These are phyloP conservation scores for Pyrenophora seminiperda DNA, from an alignment of 2,329 filamentous ascomycete species.

Conservation along the genomic window DNA sequence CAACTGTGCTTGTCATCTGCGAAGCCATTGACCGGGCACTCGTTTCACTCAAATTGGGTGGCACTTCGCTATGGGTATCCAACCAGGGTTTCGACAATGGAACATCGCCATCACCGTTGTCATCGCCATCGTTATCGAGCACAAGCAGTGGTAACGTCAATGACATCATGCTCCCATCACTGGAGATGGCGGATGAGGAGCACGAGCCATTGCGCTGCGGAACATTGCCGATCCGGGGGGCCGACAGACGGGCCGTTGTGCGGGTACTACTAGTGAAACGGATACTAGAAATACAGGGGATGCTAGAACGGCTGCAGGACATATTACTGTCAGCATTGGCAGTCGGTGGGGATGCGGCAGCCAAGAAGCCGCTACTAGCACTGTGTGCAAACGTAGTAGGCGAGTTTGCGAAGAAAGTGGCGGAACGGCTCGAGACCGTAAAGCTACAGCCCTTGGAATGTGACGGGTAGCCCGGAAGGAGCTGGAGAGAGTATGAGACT, in stretches of 20 bases:
- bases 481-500: too few relatives aligned
- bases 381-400: conserved; percentile 5
- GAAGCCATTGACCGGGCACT: conserved; percentile 9
- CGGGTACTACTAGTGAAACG: conserved; percentile 9
- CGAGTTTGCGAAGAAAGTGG: conserved; percentile 5
- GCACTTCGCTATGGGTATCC: conserved; percentile 4
- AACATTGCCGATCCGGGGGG: conserved; percentile 7
- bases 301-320: conserved; percentile 6
- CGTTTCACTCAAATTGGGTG: conserved; percentile 3
- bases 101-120: conserved; percentile 1
- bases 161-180: conserved; percentile 4
- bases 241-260: conserved; percentile 8
- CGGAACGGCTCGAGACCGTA: conserved; percentile 3
- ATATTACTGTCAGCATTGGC: neutral
- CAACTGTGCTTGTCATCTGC: conserved; percentile 7
- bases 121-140: neutral
- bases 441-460: too few relatives aligned
- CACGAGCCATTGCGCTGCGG: conserved; percentile 8
- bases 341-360: neutral
- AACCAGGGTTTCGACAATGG: neutral
- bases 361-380: conserved; percentile 6
- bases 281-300: conserved; percentile 6
- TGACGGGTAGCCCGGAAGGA: too few relatives aligned
- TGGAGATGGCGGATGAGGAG: conserved; percentile 4
- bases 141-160: neutral